Conservation (phyloP, 106 monocot genomes). For the Iris macrosiphon region DNA sequence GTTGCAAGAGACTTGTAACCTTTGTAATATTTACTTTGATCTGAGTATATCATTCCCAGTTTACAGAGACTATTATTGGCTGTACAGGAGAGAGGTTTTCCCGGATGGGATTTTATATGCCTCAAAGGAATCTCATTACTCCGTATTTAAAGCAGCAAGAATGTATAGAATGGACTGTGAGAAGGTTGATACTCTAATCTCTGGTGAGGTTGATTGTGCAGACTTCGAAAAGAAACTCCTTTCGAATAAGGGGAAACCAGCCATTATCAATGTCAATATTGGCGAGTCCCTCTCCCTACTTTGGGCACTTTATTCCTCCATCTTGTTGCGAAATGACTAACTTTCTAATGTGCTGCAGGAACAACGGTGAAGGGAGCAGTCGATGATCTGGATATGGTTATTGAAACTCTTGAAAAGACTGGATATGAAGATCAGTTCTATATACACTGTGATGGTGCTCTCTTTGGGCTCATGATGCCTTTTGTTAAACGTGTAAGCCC, state of each 20-base stretch:
- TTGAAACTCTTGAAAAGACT: constrained; percentile 65
- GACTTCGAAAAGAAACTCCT: constrained; percentile 50
- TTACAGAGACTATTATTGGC: neutral
- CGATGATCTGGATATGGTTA: constrained; percentile 81
- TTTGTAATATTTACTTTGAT: too few relatives aligned
- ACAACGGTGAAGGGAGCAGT: constrained; percentile 90
- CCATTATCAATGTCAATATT: constrained; percentile 71
- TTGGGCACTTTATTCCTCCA: neutral
- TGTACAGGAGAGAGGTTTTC: constrained; percentile 55
- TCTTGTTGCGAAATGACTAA: neutral
- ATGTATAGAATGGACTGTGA: constrained; percentile 76
- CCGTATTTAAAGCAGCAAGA: constrained; percentile 76
- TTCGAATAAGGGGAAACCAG: constrained; percentile 51
- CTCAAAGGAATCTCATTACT: constrained; percentile 67
- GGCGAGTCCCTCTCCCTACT: constrained; percentile 24
- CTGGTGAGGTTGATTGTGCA: constrained; percentile 65
- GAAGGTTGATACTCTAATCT: constrained; percentile 49
- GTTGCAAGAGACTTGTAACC: neutral
- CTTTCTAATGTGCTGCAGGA: constrained; percentile 23
- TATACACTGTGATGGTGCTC: constrained; percentile 93
- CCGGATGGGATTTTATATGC: constrained; percentile 68
- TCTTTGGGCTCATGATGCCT: constrained; percentile 90
- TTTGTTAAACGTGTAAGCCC: constrained; percentile 68
- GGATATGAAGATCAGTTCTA: constrained; percentile 86
- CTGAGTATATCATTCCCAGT: too few relatives aligned